Evolutionary conservation across 306 rosid species (phyloP).

Genomic region (Adenanthera pavonina): DNA sequence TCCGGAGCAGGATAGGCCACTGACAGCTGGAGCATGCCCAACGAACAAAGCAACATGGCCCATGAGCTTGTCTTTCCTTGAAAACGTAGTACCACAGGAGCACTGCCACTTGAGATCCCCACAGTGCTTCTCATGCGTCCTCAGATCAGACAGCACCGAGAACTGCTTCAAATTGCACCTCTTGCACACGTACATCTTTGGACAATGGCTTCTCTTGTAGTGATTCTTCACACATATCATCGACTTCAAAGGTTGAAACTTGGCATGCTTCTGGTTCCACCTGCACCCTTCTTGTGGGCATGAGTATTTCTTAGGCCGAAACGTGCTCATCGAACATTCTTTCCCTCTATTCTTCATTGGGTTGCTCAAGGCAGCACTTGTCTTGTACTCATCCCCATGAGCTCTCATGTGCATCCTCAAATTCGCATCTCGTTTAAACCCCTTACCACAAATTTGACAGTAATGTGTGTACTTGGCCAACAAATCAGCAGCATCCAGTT

Average conservation of each 20-base stretch:
- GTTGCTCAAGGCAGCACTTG: slow-evolving; percentile 73
- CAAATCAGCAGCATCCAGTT: slow-evolving; percentile 70
- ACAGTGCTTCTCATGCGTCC: slow-evolving; percentile 96
- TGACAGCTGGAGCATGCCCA: slow-evolving; percentile 62
- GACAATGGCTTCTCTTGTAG: slow-evolving; percentile 93
- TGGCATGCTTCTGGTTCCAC: slow-evolving; percentile 82
- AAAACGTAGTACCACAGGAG: slow-evolving; percentile 90
- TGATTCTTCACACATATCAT: slow-evolving; percentile 95
- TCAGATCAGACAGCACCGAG: slow-evolving; percentile 86
- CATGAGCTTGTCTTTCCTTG: slow-evolving; percentile 94
- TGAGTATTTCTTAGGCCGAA: slow-evolving; percentile 67
- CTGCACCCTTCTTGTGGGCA: slow-evolving; percentile 94
- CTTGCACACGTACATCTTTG: slow-evolving; percentile 93
- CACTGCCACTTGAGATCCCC: slow-evolving; percentile 90
- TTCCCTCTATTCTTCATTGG: slow-evolving; percentile 52
- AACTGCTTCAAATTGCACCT: slow-evolving; percentile 84
- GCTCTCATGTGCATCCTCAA: slow-evolving; percentile 99
- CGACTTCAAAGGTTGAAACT: slow-evolving; percentile 91
- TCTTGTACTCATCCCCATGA: slow-evolving; percentile 92
- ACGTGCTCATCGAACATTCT: slow-evolving; percentile 30
- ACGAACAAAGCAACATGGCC: slow-evolving; percentile 83
- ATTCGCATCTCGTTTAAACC: slow-evolving; percentile 91
- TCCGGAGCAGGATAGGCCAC: slow-evolving; percentile 16
- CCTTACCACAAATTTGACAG: slow-evolving; percentile 91
- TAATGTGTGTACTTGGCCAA: slow-evolving; percentile 93